phyloP scores from a whole-genome alignment of 108 stramenopile genomes.

The Schizochytrium sp. region DNA sequence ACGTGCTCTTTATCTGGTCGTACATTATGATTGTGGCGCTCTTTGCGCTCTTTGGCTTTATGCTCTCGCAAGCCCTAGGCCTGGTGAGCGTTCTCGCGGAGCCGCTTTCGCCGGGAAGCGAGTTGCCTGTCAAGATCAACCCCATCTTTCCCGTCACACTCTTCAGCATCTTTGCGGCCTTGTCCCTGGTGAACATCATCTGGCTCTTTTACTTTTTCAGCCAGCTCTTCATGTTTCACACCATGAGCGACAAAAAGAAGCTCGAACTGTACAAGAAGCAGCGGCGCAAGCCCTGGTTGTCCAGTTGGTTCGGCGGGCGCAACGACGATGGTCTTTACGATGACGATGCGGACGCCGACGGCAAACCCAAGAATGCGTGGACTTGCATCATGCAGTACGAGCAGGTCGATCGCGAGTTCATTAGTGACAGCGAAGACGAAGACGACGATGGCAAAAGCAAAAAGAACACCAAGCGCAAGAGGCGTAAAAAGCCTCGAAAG shows the following conservation, averaged over 20 bases:
- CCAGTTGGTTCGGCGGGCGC: not conserved
- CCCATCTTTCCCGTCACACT: constrained; percentile 6
- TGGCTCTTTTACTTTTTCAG: not conserved
- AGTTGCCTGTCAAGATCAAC: not conserved
- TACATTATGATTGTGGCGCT: not conserved
- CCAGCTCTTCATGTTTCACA: not conserved
- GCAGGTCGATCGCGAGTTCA: not conserved
- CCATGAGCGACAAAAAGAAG: not conserved
- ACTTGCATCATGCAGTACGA: not conserved
- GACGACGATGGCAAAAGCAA: not conserved
- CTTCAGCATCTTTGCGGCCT: not conserved
- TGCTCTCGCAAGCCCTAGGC: constrained; percentile 2
- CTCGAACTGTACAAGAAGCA: constrained; percentile 10
- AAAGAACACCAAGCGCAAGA: not conserved
- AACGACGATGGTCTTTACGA: not conserved
- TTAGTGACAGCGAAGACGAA: not conserved
- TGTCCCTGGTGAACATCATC: not conserved
- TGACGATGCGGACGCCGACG: not conserved
- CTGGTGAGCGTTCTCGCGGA: not conserved
- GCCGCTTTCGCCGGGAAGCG: not conserved
- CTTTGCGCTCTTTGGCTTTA: not conserved
- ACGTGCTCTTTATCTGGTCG: constrained; percentile 15
- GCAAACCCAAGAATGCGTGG: not conserved
- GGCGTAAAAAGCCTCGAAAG: not conserved
- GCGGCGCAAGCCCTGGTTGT: not conserved